Base-by-base conservation (phyloP, 768 basidiomycete genomes). In the Coprinopsis sp. region DNA sequence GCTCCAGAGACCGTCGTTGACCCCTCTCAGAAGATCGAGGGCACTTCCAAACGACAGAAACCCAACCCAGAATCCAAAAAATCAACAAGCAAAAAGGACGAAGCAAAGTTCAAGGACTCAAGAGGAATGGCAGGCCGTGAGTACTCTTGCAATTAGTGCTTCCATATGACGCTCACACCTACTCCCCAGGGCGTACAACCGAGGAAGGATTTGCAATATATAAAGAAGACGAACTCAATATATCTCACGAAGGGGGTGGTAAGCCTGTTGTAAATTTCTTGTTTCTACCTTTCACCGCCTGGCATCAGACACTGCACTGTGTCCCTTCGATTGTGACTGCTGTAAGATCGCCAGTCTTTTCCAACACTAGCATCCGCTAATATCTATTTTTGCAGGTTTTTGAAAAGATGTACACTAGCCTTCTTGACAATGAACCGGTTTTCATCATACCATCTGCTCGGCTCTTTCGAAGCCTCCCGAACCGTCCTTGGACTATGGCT, bases 241-340 rank as follows among this genome's bases (percentile, higher is more conserved):
- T 92, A 42, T 65, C 65, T 33, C 69, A 75, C 47, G 69, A 77
- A 47, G 82, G 83, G 36, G 90, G 91, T 59, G 88, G 90, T 88
- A 64, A 66, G 78, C 57, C 43, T 37, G 31, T 45, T 31, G 43
- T 23, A 33, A 38, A 33, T 27, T 24, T 14, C 34, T 13, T 24
- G 42, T 51, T 48, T 51, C 44, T 48, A 23, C 53, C 49, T 62
- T 61, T 58, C 50, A 57, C 53, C 51, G 53, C 44, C 53, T 47
- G 43, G 37, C 37, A 50, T 25, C 64, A 92, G 90, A 87, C 62
- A 91, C 90, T 0, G 78, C 86, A 3, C 63, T 87, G 31, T 92
- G 90, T 67, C 91, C 91, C 5, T 92, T 92, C 59, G 91, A 92
- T 61, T 92, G 91, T 63, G 73, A 87, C 29, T 92, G 91, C 56